Evolutionary conservation across 2,329 filamentous ascomycete species (phyloP).

Genomic region (Paecilomyces fulvus): DNA sequence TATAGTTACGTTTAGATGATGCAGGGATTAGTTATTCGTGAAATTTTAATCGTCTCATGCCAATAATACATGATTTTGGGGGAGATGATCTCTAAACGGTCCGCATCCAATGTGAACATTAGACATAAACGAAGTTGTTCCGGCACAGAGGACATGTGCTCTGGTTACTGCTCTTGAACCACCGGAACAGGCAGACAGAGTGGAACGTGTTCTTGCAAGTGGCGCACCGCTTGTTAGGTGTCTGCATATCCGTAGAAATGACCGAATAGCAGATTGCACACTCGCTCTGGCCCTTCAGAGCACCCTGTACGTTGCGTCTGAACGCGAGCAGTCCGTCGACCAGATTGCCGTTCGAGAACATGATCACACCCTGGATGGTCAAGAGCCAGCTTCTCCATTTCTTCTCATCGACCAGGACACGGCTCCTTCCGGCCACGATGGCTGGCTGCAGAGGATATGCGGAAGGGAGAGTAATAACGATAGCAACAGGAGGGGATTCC

Average conservation of each 20-base stretch:
- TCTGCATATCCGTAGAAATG: constrained; percentile 76
- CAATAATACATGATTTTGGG: background rate
- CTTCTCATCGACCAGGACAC: constrained; percentile 79
- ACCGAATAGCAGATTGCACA: constrained; percentile 97
- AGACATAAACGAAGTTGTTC: constrained; percentile 66
- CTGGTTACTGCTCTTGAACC: constrained; percentile 90
- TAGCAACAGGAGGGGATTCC: constrained; percentile 67
- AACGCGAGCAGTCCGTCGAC: constrained; percentile 82
- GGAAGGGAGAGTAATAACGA: constrained; percentile 70
- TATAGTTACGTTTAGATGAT: background rate
- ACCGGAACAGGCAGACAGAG: constrained; percentile 81
- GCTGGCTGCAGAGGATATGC: constrained; percentile 78
- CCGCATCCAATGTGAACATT: background rate
- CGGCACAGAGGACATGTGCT: constrained; percentile 89
- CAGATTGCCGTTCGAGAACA: constrained; percentile 80
- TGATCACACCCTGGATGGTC: constrained; percentile 84
- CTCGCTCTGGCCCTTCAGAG: constrained; percentile 85
- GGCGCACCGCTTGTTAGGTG: constrained; percentile 82
- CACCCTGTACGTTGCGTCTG: constrained; percentile 75
- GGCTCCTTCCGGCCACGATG: constrained; percentile 65
- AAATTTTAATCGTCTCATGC: background rate
- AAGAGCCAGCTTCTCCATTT: constrained; percentile 91
- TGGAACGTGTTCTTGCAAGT: constrained; percentile 97
- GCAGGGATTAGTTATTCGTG: background rate
- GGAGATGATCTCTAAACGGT: background rate